These are phyloP conservation scores for Helenozyma baotianmanensis DNA, from an alignment of 805 yeast species.

Conservation along the genomic window DNA sequence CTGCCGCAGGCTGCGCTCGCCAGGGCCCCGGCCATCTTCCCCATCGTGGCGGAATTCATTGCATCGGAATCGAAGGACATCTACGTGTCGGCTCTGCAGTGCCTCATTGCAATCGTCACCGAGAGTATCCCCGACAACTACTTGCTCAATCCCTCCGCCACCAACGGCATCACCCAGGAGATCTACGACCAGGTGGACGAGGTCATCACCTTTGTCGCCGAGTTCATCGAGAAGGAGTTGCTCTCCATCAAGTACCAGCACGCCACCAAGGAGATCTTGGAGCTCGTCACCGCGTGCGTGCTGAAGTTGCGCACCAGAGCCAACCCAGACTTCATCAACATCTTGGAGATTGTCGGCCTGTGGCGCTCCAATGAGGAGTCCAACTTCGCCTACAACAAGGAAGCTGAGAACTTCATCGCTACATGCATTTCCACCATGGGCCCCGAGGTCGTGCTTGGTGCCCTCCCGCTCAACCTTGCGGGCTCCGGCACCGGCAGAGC, in stretches of 20 bases:
- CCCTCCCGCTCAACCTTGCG: conserved; percentile 74
- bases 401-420: conserved; percentile 76
- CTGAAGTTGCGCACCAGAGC: conserved; percentile 59
- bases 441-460: conserved; percentile 72
- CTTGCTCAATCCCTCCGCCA: conserved; percentile 48
- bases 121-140: conserved; percentile 60
- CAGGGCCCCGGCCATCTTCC: conserved; percentile 46
- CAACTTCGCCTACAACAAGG: conserved; percentile 62
- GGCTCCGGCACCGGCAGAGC: conserved; percentile 78
- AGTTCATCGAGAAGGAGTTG: conserved; percentile 49
- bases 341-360: conserved; percentile 70
- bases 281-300: conserved; percentile 59
- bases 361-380: conserved; percentile 78
- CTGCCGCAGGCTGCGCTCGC: conserved; percentile 44
- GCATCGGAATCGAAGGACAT: conserved; percentile 62
- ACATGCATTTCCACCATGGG: conserved; percentile 79
- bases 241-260: conserved; percentile 70
- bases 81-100: conserved; percentile 75
- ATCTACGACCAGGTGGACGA: conserved; percentile 55
- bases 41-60: conserved; percentile 59
- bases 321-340: conserved; percentile 64
- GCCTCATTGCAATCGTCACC: conserved; percentile 72
- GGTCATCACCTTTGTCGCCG: conserved; percentile 47
- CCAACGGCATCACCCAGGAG: conserved; percentile 40
- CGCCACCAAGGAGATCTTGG: conserved; percentile 71